Base-by-base conservation (phyloP, 495 filamentous ascomycete species). In the Hypoxylon trugodes region DNA sequence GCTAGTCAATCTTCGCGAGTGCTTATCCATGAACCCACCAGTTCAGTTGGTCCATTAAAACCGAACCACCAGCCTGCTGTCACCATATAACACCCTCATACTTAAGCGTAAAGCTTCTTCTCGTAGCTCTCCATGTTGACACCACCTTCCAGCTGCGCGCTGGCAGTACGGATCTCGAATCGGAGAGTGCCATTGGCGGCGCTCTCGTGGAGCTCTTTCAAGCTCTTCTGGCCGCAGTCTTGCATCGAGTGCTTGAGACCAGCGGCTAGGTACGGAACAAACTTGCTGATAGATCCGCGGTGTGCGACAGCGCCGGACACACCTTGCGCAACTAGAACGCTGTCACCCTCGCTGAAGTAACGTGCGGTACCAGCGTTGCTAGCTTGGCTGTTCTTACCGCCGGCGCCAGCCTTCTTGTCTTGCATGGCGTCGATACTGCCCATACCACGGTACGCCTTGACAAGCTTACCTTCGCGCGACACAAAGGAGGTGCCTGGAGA, bases 401-500 rank as follows among this genome's bases (percentile, higher is more conserved):
- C 79, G 52, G 71, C 75, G 25, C 87, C 91, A 15, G 92, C 89
- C 81, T 97, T 98, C 84, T 92, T 96, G 76, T 97, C 94, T 77
- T 99, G 96, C 95, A 99, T 99, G 52, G 94, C 95, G 70, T 97
- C 95, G 71, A 99, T 99, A 70, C 85, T 90, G 66, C 95, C 95
- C 95, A 99, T 99, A 43, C 95, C 95, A 76, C 95, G 87, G 82
- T 99, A 99, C 46, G 95, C 93, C 83, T 99, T 99, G 75, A 98
- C 94, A 25, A 99, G 87, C 83, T 97, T 92, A 22, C 95, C 95
- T 74, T 97, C 95, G 45, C 88, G 86, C 71, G 90, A 92, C 59
- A 99, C 91, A 70, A 94, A 97, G 68, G 97, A 99, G 61, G 96
- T 92, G 32, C 95, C 95, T 19, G 95, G 95, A 8, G 93, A 97